Base-by-base conservation (phyloP, 345 rosid genomes). In the Citrus reticulata region DNA sequence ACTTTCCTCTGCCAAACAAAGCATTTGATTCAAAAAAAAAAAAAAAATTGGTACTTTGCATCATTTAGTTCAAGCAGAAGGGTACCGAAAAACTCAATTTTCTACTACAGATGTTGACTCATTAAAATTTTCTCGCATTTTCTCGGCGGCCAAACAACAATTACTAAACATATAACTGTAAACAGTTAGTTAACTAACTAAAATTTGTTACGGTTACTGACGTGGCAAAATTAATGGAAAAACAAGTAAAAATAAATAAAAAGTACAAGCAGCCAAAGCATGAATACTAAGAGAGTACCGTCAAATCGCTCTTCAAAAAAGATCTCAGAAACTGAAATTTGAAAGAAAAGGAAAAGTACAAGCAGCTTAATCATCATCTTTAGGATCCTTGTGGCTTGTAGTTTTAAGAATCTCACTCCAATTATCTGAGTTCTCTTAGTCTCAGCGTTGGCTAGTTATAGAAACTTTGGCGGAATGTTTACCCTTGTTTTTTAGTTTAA, bases 201-300 rank as follows among this genome's bases (percentile, higher is more conserved):
- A 8, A 49, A 6, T 0, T 7, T 7, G 42, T 24, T 35, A 14
- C 8, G 0, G 55, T 37, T 9, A 61, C 19, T 62, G 77, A 62
- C 40, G 77, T 27, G 68, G 77, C 65, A 29, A 67, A 67, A 64
- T 13, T 27, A 2, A 20, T 0, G 4, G 46, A 14, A 55, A 69
- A 51, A 49, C 10, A 58, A 25, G 68, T 32, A 55, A 2, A 79
- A 4, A 19, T 65, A 66, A 42, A 67, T 6, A 2, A 67, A 55
- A 58, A 34, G 70, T 27, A 77, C 66, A 68, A 77, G 66, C 58
- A 37, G 10, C 19, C 30, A n/a, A 75, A 49, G 71, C 71, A 51
- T 49, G 70, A 35, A 16, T 60, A 39, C 1, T 2, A 19, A 25
- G 73, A 49, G 10, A 71, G 1, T 71, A 71, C 74, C 74, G 42